Conservation (phyloP, 208 protist genomes). For the Herpetomonas samuelpessoai region DNA sequence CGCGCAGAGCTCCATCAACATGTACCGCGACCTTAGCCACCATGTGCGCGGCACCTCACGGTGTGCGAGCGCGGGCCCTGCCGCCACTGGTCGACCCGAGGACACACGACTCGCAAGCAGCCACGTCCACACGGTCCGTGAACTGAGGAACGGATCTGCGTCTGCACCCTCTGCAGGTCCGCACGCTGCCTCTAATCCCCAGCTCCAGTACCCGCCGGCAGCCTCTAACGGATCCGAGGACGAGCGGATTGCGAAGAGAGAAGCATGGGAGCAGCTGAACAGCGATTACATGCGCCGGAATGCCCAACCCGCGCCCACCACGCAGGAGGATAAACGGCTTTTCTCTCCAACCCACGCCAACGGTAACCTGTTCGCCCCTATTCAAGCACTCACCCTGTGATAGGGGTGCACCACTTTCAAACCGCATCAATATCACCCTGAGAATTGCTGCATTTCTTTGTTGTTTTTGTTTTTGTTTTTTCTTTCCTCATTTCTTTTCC, state of each 20-base stretch:
- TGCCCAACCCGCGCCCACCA: slow-evolving; percentile 6
- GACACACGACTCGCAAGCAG: too few species aligned
- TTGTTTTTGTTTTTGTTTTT: slow-evolving; percentile 5
- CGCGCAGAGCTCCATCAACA: background rate
- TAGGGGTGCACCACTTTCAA: too few species aligned
- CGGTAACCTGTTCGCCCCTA: slow-evolving; percentile 31
- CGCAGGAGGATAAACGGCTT: slow-evolving; percentile 20
- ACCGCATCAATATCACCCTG: background rate
- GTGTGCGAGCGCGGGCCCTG: too few species aligned
- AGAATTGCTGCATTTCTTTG: slow-evolving; percentile 5
- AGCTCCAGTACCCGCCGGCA: too few species aligned
- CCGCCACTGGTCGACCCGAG: too few species aligned
- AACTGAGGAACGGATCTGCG: slow-evolving; percentile 1
- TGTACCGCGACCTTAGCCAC: background rate
- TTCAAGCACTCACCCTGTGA: slow-evolving; percentile 35
- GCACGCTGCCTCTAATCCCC: too few species aligned
- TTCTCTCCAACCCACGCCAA: slow-evolving; percentile 50
- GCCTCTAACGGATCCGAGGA: background rate
- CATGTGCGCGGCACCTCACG: too few species aligned
- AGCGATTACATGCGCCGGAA: slow-evolving; percentile 6
- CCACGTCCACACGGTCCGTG: background rate
- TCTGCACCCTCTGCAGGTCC: too few species aligned
- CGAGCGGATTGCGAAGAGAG: background rate
- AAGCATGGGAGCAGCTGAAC: slow-evolving; percentile 9
- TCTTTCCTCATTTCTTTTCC: background rate